Evolutionary conservation across 2,329 filamentous ascomycete species (phyloP), one percentile per base, ranked within the genome.

Genomic region (Amauroascus niger): DNA sequence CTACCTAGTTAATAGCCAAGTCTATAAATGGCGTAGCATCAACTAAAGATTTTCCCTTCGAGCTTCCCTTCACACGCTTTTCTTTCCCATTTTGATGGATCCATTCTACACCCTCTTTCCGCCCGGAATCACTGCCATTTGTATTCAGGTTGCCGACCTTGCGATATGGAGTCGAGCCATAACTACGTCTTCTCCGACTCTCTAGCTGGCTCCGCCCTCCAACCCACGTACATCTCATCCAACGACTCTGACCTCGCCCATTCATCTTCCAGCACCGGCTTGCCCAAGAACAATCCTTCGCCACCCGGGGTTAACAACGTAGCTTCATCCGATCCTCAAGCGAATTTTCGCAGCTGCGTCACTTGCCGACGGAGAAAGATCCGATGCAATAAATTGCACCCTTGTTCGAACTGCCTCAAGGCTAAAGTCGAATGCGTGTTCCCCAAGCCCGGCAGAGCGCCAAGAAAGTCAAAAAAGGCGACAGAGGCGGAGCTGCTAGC

Each of bases 371-470:
- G 70, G 40, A 65, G 73, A 39, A 75, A 75, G 57, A 73, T 76
- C 14, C 69, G 72, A 50, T 76, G 74, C 59, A 73, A 76, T 57
- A 76, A 76, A 61, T 60, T 67, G 30, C 66, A 70, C 11, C 73
- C 74, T 24, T 76, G 74, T 59, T 71, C 71, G 32, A 76, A 76
- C 57, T 76, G 74, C 56, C 60, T 65, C 46, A 74, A 70, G 62
- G 70, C 71, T 0, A 69, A 76, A 45, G 79, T 79, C 57, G 78
- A 82, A 55, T 84, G 81, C 63, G 61, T 82, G n/a, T 84, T 81
- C 60, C 81, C 81, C 2, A 74, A 76, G 2, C 80, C 80, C 2
- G 80, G 80, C 3, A 71, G 81, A 55, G 80, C 80, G 3, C 79
- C 80, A 20, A 71, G 81, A 51, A 81, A 79, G 64, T 70, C 74